These are phyloP conservation scores for Geotrichum bryndzae DNA, from an alignment of 1,139 yeast genomes.

Conservation along the genomic window DNA sequence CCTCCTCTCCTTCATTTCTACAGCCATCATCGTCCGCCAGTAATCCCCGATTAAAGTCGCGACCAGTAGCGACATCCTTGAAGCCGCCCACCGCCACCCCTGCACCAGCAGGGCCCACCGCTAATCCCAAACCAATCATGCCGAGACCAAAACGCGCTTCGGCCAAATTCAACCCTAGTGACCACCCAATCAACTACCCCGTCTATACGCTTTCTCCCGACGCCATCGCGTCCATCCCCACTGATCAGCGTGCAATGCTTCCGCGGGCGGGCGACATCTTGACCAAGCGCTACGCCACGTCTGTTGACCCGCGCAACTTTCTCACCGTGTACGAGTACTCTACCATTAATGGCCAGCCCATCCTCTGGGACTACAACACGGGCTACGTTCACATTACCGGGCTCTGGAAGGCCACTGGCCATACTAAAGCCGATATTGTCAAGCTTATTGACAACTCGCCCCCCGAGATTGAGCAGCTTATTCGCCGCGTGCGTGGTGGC, in stretches of 20 bases:
- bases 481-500: conserved; percentile 84
- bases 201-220: conserved; percentile 26
- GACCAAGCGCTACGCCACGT: conserved; percentile 62
- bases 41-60: not conserved
- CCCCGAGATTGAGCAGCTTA: conserved; percentile 60
- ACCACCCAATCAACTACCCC: conserved; percentile 25
- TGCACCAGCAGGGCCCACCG: not conserved
- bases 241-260: conserved; percentile 32
- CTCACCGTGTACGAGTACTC: conserved; percentile 61
- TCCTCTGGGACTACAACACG: conserved; percentile 83
- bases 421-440: conserved; percentile 72
- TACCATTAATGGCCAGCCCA: conserved; percentile 51
- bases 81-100: not conserved
- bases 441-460: conserved; percentile 53
- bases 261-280: conserved; percentile 37
- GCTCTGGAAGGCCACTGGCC: conserved; percentile 76
- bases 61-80: not conserved
- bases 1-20: not conserved
- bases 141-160: conserved; percentile 2
- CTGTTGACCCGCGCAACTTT: conserved; percentile 63
- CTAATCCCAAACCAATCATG: not conserved
- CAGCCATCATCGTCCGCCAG: not conserved
- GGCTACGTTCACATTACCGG: conserved; percentile 91
- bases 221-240: conserved; percentile 37
- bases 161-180: conserved; percentile 20